Conservation (phyloP, 2,329 filamentous ascomycete genomes). For the Diplodia seriata region DNA sequence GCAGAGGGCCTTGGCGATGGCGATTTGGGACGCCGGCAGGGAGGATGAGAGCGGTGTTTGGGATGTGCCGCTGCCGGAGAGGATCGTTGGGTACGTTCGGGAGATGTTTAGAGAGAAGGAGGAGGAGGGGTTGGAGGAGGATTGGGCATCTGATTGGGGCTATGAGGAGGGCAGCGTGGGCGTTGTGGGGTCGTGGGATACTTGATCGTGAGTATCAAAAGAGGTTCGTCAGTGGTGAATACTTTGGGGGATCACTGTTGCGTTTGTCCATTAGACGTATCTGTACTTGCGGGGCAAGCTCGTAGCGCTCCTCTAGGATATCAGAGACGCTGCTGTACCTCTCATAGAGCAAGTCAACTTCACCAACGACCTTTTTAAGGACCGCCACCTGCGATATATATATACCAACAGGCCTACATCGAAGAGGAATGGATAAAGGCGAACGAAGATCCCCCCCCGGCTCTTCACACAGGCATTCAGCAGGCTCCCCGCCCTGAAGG, state of each 20-base stretch:
- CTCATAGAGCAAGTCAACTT: background rate
- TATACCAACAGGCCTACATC: background rate
- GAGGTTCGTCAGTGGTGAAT: no score
- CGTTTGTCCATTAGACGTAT: no score
- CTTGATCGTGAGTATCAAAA: no score
- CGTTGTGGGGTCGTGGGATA: no score
- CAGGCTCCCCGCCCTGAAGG: background rate
- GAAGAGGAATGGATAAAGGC: background rate
- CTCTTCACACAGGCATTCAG: background rate
- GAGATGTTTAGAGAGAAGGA: background rate
- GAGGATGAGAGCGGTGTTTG: background rate
- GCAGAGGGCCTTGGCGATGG: background rate
- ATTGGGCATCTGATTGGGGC: background rate
- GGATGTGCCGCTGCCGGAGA: background rate
- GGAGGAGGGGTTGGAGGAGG: no score
- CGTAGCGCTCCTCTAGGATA: no score
- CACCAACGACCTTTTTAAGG: background rate
- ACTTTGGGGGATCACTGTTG: no score
- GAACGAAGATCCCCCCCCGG: background rate
- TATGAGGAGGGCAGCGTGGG: no score
- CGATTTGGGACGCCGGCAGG: background rate
- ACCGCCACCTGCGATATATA: background rate
- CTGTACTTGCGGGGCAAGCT: no score
- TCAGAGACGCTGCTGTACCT: no score
- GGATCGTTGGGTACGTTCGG: background rate